Evolutionary conservation across 495 filamentous ascomycete genomes (phyloP), one percentile per base, ranked within the genome.

Genomic region (Collariella sp.): DNA sequence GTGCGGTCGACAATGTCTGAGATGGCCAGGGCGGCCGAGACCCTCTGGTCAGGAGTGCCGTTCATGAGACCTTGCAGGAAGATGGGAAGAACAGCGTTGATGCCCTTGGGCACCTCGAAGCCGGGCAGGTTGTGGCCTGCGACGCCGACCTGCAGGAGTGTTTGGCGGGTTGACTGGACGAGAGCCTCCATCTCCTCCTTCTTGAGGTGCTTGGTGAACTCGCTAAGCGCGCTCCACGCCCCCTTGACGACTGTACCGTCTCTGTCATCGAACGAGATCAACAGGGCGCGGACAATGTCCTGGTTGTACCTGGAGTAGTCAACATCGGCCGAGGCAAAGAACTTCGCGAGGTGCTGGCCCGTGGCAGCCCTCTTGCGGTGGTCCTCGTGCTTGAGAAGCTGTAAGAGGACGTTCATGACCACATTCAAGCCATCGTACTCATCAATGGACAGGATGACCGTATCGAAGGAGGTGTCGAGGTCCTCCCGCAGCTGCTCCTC

Each of bases 141-240:
- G 15, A 95, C 86, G 44, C 93, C 93, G 29, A 97, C 88, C 57
- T 90, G 88, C 50, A 86, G 80, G 44, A 98, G 73, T 1, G 87
- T 80, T 63, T 91, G 85, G 34, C 91, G 82, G 1, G 91, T 94
- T 5, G 91, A 90, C 56, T 81, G 74, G 9, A 91, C 89, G n/a
- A 98, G 73, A 0, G 86, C 80, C 65, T 98, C 93, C 93, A 98
- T 97, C 70, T 97, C 93, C 69, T 98, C 93, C 67, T 98, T 98
- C 66, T 86, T 87, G 56, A 98, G 78, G 62, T 79, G 83, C 66
- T 88, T 87, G 19, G 89, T 96, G 59, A 98, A 80, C 59, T 86
- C 88, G 61, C 75, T 90, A 40, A 97, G 79, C 16, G 94, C 93
- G 34, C 81, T 79, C 93, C 94, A 97, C 16, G 91, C 86, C 24